phyloP scores from a whole-genome alignment of 106 monocot genomes.

The Narthecium ossifragum region DNA sequence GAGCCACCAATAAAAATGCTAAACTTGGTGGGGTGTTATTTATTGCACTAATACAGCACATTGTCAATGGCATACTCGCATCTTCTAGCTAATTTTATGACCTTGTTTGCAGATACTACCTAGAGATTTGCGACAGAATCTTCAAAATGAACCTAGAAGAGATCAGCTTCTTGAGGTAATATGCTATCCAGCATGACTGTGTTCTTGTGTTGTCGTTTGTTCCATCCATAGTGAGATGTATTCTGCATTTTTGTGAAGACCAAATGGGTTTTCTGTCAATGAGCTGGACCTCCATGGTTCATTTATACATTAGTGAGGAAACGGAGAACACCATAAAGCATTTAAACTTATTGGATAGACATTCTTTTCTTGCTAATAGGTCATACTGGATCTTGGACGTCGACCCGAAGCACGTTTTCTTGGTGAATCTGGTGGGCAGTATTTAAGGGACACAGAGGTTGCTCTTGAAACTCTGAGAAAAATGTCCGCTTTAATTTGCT shows the following conservation, averaged over 20 bases:
- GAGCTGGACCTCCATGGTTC: no score
- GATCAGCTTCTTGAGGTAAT: conserved; percentile 77
- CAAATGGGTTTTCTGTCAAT: no score
- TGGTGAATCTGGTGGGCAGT: conserved; percentile 85
- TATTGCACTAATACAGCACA: no score
- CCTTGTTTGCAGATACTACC: conserved; percentile 89
- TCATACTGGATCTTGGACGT: conserved; percentile 84
- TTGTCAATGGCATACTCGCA: no score
- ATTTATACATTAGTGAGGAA: no score
- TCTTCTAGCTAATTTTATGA: no score
- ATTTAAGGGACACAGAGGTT: conserved; percentile 74
- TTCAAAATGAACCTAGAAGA: conserved; percentile 80
- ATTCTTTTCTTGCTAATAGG: conserved; percentile 30
- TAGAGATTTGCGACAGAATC: conserved; percentile 56
- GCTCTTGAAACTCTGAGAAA: not conserved
- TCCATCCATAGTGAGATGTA: not conserved
- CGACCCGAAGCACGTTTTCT: conserved; percentile 83
- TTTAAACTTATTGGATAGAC: no score
- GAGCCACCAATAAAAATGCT: no score
- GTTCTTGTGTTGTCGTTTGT: not conserved
- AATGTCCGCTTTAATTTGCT: not conserved
- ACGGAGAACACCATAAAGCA: no score
- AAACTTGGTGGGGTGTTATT: no score
- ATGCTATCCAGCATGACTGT: not conserved
- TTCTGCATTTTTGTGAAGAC: no score